Evolutionary conservation across 2,329 filamentous ascomycete genomes (phyloP).

Genomic region (Diatrype stigma): DNA sequence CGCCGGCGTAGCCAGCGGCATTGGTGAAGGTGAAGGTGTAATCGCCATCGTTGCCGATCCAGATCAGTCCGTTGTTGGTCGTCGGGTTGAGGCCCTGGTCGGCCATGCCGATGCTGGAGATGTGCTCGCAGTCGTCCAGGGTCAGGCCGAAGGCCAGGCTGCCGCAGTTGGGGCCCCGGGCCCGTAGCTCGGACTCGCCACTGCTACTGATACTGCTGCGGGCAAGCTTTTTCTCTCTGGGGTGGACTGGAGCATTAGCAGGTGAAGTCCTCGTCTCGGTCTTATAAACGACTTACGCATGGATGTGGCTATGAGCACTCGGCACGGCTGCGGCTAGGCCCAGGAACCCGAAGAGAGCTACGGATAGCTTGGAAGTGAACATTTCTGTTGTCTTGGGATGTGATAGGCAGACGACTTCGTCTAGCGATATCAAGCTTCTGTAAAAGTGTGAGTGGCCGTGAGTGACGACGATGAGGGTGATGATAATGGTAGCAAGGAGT

Average conservation of each 20-base stretch:
- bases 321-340: not conserved
- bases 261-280: too few species aligned
- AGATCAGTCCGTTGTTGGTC: conserved; percentile 21
- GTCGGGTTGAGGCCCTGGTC: conserved; percentile 17
- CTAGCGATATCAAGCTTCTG: not conserved
- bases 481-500: not conserved
- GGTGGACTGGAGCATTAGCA: too few species aligned
- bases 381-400: not conserved
- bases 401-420: not conserved
- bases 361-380: not conserved
- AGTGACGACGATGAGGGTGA: too few species aligned
- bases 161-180: not conserved
- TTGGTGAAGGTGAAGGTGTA: conserved; percentile 27
- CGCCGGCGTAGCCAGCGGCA: conserved; percentile 10
- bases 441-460: not conserved
- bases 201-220: too few species aligned
- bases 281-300: not conserved
- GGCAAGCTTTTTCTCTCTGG: too few species aligned
- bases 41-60: conserved; percentile 25
- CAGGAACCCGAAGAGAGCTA: not conserved
- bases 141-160: not conserved
- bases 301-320: not conserved
- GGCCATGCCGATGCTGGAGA: not conserved
- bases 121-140: not conserved
- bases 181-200: too few species aligned